Evolutionary conservation across 2,329 filamentous ascomycete species (phyloP), one percentile per base, ranked within the genome.

Genomic region (Blastomyces silverae): DNA sequence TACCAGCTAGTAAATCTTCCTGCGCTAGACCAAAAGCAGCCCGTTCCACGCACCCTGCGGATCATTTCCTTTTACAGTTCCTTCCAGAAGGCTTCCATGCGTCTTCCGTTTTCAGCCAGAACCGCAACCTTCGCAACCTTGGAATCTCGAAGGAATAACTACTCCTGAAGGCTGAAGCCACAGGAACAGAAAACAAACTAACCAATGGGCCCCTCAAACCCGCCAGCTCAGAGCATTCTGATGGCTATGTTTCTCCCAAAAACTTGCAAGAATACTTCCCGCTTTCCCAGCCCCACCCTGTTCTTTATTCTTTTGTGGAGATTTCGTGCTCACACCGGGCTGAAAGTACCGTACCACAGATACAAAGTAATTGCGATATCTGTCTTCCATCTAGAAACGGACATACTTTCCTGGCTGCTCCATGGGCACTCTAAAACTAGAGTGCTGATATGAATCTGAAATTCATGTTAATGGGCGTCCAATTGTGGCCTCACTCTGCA

Each of bases 71-170:
- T 44, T 10, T 63, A 48, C 7, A 17, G 42, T 3, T 15, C 28
- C 57, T 66, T 65, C 63, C 44, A 65, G 64, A 65, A 65, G 37
- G n/a, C 61, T 64, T 64, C 62, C 62, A 63, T 62, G 34, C 22
- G 31, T 20, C 55, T 63, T 48, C 64, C 58, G 44, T 48, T 67
- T 64, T 50, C 55, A 52, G 58, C 31, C 44, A 62, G n/a, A 10
- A 10, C 25, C 11, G 25, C 13, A 55, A 4, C 52, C 31, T 5
- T n/a, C n/a, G n/a, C n/a, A n/a, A n/a, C n/a, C n/a, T 37, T 1
- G 34, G 8, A 8, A 37, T 37, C 34, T 6, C 34, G 34, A 37
- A 37, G 34, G 34, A 37, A 37, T 1, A n/a, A n/a, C n/a, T n/a
- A 37, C 34, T 37, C 34, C 34, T 37, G 7, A 1, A 7, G 34